Base-by-base conservation (phyloP, 345 rosid genomes). In the Lepidium didymum region DNA sequence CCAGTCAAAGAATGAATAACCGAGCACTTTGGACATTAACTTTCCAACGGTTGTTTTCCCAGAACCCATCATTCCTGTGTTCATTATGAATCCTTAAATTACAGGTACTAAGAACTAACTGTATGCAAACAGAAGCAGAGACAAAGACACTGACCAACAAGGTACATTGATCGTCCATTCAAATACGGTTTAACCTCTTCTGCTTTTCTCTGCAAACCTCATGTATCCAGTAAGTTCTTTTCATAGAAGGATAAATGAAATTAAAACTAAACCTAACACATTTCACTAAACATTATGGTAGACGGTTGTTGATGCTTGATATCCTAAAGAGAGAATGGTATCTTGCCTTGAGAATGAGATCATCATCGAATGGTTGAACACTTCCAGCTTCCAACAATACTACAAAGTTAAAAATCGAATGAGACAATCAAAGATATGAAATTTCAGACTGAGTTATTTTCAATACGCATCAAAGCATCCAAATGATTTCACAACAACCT, bases 11-110 rank as follows among this genome's bases (percentile, higher is more conserved):
- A 94, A 94, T 2, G 87, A 78, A 81, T 89, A 91, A 18, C 75
- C 74, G 52, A 94, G 96, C 15, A 73, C 91, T 65, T 77, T 80
- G 5, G 99, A 77, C 60, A 94, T 75, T 79, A 91, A 58, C 82
- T 89, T 85, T 33, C 99, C 99, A 36, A 89, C 87, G 0, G 97
- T 94, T 15, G 99, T 87, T 82, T 94, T 94, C 61, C 99, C 99
- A 9, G 96, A 94, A 38, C 97, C 99, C 99, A 94, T 91, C 92
- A 91, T 85, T 49, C 99, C 97, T 91, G 78, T 56, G 59, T 52
- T 47, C 23, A 58, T 19, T 16, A 74, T 21, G 2, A 49, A 33
- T 46, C 65, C 45, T 73, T 64, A 73, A 36, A 29, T 13, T 44
- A 51, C 13, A 23, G 42, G 75, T 50, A n/a, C n/a, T 31, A 16